phyloP scores from a whole-genome alignment of 768 basidiomycete genomes.

The Nidularia sp. region DNA sequence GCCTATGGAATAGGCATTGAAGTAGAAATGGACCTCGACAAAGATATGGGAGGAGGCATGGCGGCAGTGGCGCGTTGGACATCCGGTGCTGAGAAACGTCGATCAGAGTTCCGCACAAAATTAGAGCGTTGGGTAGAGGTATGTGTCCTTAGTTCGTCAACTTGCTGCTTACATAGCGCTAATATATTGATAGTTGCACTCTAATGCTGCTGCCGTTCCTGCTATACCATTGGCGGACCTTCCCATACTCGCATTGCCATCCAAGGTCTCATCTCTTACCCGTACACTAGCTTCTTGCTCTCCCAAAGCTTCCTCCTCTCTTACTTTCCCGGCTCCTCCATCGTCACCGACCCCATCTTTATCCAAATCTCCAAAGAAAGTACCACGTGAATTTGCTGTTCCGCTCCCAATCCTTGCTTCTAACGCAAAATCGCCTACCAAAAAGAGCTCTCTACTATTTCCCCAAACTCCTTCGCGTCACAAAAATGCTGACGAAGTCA shows the following conservation, averaged over 20 bases:
- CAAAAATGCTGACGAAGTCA: constrained; percentile 32
- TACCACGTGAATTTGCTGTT: constrained; percentile 32
- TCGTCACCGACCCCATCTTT: constrained; percentile 22
- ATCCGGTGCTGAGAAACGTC: constrained; percentile 58
- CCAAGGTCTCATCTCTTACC: constrained; percentile 66
- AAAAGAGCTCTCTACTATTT: constrained; percentile 47
- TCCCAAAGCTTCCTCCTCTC: constrained; percentile 50
- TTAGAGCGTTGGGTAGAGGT: constrained; percentile 66
- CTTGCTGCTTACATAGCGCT: neutral
- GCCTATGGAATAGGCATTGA: constrained; percentile 86
- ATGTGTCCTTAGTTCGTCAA: constrained; percentile 8
- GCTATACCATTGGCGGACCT: constrained; percentile 62
- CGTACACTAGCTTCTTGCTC: constrained; percentile 70
- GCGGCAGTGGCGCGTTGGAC: constrained; percentile 89
- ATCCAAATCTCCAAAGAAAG: constrained; percentile 35
- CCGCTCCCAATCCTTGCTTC: constrained; percentile 47
- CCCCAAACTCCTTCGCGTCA: constrained; percentile 65
- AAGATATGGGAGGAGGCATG: constrained; percentile 79
- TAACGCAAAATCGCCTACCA: constrained; percentile 36
- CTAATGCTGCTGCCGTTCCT: constrained; percentile 38
- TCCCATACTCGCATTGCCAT: constrained; percentile 47
- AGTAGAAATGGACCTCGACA: constrained; percentile 82
- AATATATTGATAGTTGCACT: constrained; percentile 42
- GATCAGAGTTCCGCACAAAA: constrained; percentile 53
- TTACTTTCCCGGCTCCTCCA: constrained; percentile 35